These are phyloP conservation scores for Aphanomyces euteiches DNA, from an alignment of 352 stramenopile genomes.

Conservation along the genomic window DNA sequence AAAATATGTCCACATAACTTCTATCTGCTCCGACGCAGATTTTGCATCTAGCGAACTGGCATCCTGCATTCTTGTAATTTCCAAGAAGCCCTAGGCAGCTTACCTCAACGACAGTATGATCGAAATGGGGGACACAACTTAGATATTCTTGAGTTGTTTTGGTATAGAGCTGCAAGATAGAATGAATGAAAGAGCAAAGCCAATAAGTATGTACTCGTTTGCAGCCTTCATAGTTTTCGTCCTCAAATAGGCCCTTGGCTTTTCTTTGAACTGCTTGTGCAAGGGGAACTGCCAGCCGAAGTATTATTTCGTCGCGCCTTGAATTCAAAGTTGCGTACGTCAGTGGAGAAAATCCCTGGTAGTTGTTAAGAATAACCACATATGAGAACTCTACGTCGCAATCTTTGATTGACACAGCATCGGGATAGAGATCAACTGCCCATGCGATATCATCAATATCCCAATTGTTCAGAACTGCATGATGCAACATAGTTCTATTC, in stretches of 20 bases:
- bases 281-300: slow-evolving; percentile 55
- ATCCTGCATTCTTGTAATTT: too few species aligned
- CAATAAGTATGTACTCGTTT: slow-evolving; percentile 39
- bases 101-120: slow-evolving; percentile 40
- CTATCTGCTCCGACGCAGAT: slow-evolving; percentile 33
- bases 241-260: slow-evolving; percentile 37
- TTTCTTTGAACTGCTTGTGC: slow-evolving; percentile 34
- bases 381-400: slow-evolving; percentile 20
- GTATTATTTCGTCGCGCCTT: slow-evolving; percentile 47
- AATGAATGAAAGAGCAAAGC: background rate
- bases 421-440: slow-evolving; percentile 11
- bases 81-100: slow-evolving; percentile 25
- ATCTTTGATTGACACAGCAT: slow-evolving; percentile 5
- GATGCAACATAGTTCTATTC: slow-evolving; percentile 21
- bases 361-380: background rate
- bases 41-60: slow-evolving; percentile 1
- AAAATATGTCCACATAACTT: slow-evolving; percentile 46
- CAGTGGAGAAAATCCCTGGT: slow-evolving; percentile 30
- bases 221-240: slow-evolving; percentile 49
- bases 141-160: slow-evolving; percentile 40
- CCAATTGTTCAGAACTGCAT: slow-evolving; percentile 22
- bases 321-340: slow-evolving; percentile 43
- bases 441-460: slow-evolving; percentile 27
- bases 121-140: slow-evolving; percentile 60
- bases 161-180: background rate